Evolutionary conservation across 2,329 filamentous ascomycete genomes (phyloP), one percentile per base, ranked within the genome.

Genomic region (Ambrosiella xylebori): DNA sequence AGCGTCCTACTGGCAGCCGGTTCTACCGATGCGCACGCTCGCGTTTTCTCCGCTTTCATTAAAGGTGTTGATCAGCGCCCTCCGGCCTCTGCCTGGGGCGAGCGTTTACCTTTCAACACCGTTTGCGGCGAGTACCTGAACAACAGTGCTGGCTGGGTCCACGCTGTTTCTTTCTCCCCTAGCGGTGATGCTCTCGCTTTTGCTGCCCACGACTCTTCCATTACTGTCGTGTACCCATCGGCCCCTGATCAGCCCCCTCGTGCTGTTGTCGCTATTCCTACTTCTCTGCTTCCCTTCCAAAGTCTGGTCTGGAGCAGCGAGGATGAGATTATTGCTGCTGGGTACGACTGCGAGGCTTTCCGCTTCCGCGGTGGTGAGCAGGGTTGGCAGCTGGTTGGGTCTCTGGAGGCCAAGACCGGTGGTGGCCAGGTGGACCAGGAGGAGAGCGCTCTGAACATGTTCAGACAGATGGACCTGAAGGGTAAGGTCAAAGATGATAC

Each of bases 391-490:
- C 74, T 96, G 41, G 80, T 78, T 40, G 90, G 89, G 38, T 85
- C 87, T 3, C 74, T 97, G 61, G 90, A 96, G 72, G 74, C 75
- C 54, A 89, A 90, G 71, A 76, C 79, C 54, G 74, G 77, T 36
- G 84, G 79, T 47, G 69, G 76, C 58, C 82, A 78, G 59, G 79
- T 80, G 58, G 74, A 75, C 60, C 79, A 85, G 38, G 93, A 97
- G 71, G 93, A 97, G 70, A 93, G 86, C 63, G 93, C 93, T 27
- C 75, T 96, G 69, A 95, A 97, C 71, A 95, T 97, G 88, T 98
- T 98, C 74, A 82, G 83, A 66, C 90, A 96, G 74, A 97, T 98
- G 93, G 93, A 98, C 71, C 77, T 98, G 63, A 95, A 93, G 77
- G 93, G 93, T 62, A 95, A 95, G 72, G 75, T 77, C 58, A 88